Evolutionary conservation across 2,329 filamentous ascomycete genomes (phyloP), one percentile per base, ranked within the genome.

Genomic region (Aspergillus arachidicola): DNA sequence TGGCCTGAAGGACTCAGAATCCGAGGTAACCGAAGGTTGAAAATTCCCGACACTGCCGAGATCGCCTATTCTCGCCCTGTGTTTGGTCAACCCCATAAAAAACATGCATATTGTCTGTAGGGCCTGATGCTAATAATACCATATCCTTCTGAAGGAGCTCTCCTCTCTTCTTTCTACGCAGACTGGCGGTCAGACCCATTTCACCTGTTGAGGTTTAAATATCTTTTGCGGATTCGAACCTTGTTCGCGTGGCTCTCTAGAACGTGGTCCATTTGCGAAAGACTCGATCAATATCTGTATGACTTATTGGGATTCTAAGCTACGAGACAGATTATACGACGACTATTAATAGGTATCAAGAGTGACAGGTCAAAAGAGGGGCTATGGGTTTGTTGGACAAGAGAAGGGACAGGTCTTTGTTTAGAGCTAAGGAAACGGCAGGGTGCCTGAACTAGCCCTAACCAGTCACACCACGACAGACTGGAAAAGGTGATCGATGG

Each of bases 101-200:
- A 50, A 19, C 26, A 50, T 50, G 46, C 46, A 50, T 50, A 26
- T 9, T n/a, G 23, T 16, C n/a, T 30, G 46, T 50, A 28, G 23
- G 46, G 46, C 46, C 14, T 50, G 46, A 30, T 50, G 23, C 46
- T 50, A 50, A 50, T 50, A 50, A 50, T 50, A 50, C n/a, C 46
- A 16, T 30, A 1, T 4, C 14, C 6, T 28, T 28, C 6, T 19
- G 26, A 16, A 36, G 34, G 34, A 36, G 34, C 6, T 10, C n/a
- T n/a, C 16, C 12, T 30, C 14, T n/a, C n/a, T 19, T 16, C 23
- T 16, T 19, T 30, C 14, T 2, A 19, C 12, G 23, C 4, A n/a
- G 3, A 50, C 46, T 50, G 16, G 46, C 46, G 46, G 46, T 32
- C 46, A 30, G 16, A 9, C 11, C 16, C 9, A 10, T 46, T 46